A percentile compares a stretch with the other conserved stretches of the same genome.
These are phyloP conservation scores for Dorcoceras hygrometricum DNA, from an alignment of 257 asterid genomes.

Conservation along the genomic window DNA sequence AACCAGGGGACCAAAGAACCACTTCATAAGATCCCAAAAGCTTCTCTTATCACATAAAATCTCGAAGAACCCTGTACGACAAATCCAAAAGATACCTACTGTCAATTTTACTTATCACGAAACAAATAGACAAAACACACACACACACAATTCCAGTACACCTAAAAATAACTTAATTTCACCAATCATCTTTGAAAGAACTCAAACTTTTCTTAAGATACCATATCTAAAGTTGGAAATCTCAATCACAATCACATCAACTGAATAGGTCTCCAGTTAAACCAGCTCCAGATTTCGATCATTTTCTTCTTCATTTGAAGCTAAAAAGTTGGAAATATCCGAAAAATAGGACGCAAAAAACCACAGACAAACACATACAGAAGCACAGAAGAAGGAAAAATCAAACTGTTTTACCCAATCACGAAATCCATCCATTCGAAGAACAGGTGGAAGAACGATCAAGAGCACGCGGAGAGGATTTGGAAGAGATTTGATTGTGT, in stretches of 20 bases:
- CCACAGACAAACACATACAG: not conserved
- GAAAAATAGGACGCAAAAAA: too few relatives aligned
- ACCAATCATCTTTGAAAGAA: not conserved
- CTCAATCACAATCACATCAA: not conserved
- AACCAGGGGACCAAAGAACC: slow-evolving; percentile 31
- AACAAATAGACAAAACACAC: too few relatives aligned
- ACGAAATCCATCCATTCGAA: not conserved
- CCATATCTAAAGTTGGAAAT: not conserved
- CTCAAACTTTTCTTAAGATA: not conserved
- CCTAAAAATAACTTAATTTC: not conserved
- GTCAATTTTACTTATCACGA: not conserved
- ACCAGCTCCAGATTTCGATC: not conserved
- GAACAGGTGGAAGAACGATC: not conserved
- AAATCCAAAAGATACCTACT: slow-evolving; percentile 8
- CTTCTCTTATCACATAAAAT: slow-evolving; percentile 27
- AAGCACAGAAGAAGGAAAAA: not conserved
- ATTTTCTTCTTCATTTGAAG: not conserved
- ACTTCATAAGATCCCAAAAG: slow-evolving; percentile 44
- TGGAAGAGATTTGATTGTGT: not conserved
- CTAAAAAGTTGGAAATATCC: not conserved
- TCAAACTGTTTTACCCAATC: not conserved
- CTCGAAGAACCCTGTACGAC: slow-evolving; percentile 32
- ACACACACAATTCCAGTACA: not conserved
- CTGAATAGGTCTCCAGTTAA: not conserved
- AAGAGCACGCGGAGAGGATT: not conserved